Evolutionary conservation across 257 asterid species (phyloP), one percentile per base, ranked within the genome.

Genomic region (Solanum paucissectum): DNA sequence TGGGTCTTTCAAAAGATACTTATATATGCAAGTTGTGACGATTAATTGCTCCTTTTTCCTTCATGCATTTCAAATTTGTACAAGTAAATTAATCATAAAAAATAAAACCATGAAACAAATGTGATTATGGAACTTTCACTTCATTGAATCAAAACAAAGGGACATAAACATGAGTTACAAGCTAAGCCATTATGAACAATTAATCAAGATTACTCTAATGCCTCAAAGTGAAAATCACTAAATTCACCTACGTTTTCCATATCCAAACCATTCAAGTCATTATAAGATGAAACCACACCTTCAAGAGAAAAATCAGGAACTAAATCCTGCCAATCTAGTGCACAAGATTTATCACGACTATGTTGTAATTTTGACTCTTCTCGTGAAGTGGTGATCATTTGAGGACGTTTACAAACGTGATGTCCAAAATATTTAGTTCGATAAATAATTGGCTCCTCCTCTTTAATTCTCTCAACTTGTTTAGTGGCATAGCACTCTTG

Each of bases 401-500:
- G 75, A 12, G 75, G 12, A 25, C 21, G 13, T 68, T 81, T 86
- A 92, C 99, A 96, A 10, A 92, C 91, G 42, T 96, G 99, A 6
- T 74, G 90, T 23, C 90, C 92, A 86, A 93, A 89, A 91, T 96
- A 95, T 25, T 94, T 96, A 85, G 84, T 94, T 44, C 89, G 94
- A 66, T 92, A 94, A 58, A 29, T 2, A 12, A 44, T 29, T 12
- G 91, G 87, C n/a, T 89, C 73, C 14, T 91, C 92, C 20, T 91
- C 92, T 40, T 90, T 72, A 6, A 90, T 44, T 84, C 42, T 93
- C 62, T 96, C 96, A 64, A 96, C 98, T 83, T 95, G 98, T 68
- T 92, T 96, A 10, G 83, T 83, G 6, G 98, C 98, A 83, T 90
- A 89, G 92, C 98, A 96, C 11, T 92, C 92, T 85, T 91, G 89